Evolutionary conservation across 345 rosid species (phyloP), one percentile per base, ranked within the genome.

Genomic region (Nasturtium officinale): DNA sequence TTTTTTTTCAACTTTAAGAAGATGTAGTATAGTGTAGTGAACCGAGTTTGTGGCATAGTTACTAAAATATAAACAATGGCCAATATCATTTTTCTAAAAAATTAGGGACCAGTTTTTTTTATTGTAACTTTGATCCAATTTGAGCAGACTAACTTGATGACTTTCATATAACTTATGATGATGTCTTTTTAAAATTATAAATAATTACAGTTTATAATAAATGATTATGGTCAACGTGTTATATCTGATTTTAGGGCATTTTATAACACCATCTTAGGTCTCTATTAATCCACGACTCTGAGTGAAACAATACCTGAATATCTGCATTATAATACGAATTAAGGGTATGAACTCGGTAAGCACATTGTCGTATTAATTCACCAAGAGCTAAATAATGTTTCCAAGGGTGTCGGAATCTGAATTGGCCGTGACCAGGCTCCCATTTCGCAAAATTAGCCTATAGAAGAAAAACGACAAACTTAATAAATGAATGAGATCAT

Each of bases 371-470:
- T 33, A 77, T 77, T 51, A 79, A 61, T 23, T 78, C 70, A 69
- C 87, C 91, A 23, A 88, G 13, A 66, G 83, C 64, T 5, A 86
- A 83, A 78, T 90, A 92, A 7, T 78, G 84, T 58, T 85, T 85
- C 96, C 96, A 90, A 2, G 98, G 95, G 76, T 92, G 96, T 0
- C 85, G 80, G 74, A 88, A 90, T 33, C 58, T 55, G 79, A 92
- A 92, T 25, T 74, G 67, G 10, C 98, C 98, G 28, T 88, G 98
- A 30, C 83, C 69, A 17, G 98, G 98, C 58, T 92, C 96, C 98
- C 98, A 92, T 74, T 85, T 82, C 0, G 95, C 96, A 66, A 83
- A 90, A 71, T 88, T 87, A 11, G 92, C 95, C 98, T 88, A 66
- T 21, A 17, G 3, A 42, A 73, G 38, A 28, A 29, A 29, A 38